Evolutionary conservation across 2,329 filamentous ascomycete species (phyloP).

Genomic region (Hysterium pulicare): DNA sequence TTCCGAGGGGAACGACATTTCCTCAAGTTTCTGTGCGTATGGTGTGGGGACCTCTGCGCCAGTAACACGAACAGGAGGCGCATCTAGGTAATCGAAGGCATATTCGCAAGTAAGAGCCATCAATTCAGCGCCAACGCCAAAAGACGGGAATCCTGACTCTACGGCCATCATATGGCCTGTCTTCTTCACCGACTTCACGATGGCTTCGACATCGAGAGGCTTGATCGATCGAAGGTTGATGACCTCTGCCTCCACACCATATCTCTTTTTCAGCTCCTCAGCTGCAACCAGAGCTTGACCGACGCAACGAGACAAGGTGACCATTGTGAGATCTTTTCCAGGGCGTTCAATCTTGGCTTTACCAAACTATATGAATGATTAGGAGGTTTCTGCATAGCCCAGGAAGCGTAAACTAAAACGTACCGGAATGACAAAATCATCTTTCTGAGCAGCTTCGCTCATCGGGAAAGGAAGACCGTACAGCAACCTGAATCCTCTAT

Average conservation of each 20-base stretch:
- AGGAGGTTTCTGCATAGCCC: background rate
- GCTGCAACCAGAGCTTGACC: conserved; percentile 87
- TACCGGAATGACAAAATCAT: conserved; percentile 89
- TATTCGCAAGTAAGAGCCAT: conserved; percentile 96
- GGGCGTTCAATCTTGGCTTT: conserved; percentile 98
- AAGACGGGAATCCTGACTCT: conserved; percentile 94
- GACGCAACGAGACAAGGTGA: conserved; percentile 91
- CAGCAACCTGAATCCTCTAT: conserved; percentile 54
- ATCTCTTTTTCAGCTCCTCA: conserved; percentile 90
- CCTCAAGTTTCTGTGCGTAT: conserved; percentile 88
- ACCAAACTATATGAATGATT: conserved; percentile 58
- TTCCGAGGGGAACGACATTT: conserved; percentile 93
- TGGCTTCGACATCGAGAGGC: conserved; percentile 91
- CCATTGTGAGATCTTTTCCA: conserved; percentile 94
- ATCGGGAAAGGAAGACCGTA: conserved; percentile 96
- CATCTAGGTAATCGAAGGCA: conserved; percentile 94
- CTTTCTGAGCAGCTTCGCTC: conserved; percentile 92
- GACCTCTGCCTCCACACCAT: conserved; percentile 92
- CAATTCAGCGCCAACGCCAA: conserved; percentile 88
- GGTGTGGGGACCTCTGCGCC: conserved; percentile 97
- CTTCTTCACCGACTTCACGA: conserved; percentile 98
- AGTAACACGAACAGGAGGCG: conserved; percentile 88
- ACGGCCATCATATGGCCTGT: conserved; percentile 87
- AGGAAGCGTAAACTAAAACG: conserved; percentile 9
- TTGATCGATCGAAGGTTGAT: conserved; percentile 98